A percentile compares a stretch with the other conserved stretches of the same genome.
Conservation (phyloP, 768 basidiomycete species). For the Tricholoma terreum region DNA sequence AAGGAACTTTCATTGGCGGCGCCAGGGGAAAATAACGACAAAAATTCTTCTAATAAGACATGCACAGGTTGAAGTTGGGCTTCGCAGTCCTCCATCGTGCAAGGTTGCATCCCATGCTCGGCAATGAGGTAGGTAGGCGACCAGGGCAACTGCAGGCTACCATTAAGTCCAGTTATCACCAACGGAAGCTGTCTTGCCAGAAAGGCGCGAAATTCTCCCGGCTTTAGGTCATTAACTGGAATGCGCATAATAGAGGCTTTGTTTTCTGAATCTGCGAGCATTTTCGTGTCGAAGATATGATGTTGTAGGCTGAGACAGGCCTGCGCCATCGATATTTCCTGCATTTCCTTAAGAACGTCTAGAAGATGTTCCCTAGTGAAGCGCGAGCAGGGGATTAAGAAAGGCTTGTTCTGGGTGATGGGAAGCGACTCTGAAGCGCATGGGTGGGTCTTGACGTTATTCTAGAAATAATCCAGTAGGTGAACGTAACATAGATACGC, state of each 20-base stretch:
- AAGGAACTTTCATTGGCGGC: not conserved
- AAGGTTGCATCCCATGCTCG: not conserved
- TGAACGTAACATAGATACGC: constrained; percentile 37
- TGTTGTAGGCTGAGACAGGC: not conserved
- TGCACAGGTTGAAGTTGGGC: not conserved
- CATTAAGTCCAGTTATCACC: not conserved
- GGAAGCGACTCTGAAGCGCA: not conserved
- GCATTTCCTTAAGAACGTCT: not conserved
- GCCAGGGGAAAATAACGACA: not conserved
- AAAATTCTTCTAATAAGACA: not conserved
- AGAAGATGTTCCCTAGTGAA: not conserved
- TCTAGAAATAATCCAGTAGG: not conserved
- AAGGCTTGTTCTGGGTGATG: not conserved
- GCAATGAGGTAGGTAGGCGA: not conserved
- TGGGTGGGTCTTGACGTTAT: not conserved
- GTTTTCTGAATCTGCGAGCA: not conserved
- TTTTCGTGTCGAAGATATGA: not conserved
- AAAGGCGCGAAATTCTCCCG: not conserved
- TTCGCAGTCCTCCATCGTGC: not conserved
- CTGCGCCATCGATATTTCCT: not conserved
- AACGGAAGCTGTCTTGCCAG: not conserved
- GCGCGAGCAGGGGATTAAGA: not conserved
- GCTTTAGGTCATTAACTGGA: not conserved
- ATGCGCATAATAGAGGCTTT: not conserved
- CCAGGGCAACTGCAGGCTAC: not conserved